A percentile compares a stretch with the other conserved stretches of the same genome.
Evolutionary conservation across 371 early-diverging fungal species (phyloP).

Genomic region (Haplosporangium sp.): DNA sequence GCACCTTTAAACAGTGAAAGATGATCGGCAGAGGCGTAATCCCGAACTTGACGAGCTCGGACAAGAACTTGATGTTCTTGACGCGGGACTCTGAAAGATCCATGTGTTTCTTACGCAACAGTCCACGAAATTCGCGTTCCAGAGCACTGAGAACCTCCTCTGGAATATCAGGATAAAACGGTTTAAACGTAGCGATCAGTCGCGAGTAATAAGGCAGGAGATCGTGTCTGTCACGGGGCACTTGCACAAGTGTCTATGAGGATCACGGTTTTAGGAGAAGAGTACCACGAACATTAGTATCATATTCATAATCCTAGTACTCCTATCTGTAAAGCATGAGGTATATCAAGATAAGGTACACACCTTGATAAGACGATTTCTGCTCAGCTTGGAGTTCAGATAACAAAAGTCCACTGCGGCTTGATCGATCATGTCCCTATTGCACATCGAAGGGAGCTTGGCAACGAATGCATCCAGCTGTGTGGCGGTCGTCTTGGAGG

Average conservation of each 20-base stretch:
- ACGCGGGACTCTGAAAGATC: conserved; percentile 79
- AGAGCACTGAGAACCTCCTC: conserved; percentile 76
- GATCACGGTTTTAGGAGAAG: too few species aligned
- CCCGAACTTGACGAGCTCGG: conserved; percentile 93
- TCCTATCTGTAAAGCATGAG: too few species aligned
- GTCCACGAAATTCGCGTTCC: conserved; percentile 79
- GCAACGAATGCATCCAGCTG: conserved; percentile 78
- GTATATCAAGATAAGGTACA: too few species aligned
- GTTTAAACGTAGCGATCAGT: conserved; percentile 87
- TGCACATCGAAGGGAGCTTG: conserved; percentile 82
- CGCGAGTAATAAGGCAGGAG: conserved; percentile 93
- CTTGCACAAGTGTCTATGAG: conserved; percentile 74
- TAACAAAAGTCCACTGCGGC: conserved; percentile 94
- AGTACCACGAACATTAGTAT: not conserved
- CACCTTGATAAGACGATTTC: conserved; percentile 80
- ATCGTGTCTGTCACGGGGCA: conserved; percentile 86
- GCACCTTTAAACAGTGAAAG: conserved; percentile 84
- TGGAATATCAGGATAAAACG: conserved; percentile 89
- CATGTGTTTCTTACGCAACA: conserved; percentile 74
- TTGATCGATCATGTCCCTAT: conserved; percentile 88
- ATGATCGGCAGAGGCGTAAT: conserved; percentile 84
- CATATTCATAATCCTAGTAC: too few species aligned
- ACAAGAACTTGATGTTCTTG: conserved; percentile 88
- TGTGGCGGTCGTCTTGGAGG: conserved; percentile 61
- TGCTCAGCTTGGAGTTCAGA: conserved; percentile 82